Evolutionary conservation across 1,139 yeast species (phyloP), one percentile per base, ranked within the genome.

Genomic region (Yamadazyma membranifaciens): DNA sequence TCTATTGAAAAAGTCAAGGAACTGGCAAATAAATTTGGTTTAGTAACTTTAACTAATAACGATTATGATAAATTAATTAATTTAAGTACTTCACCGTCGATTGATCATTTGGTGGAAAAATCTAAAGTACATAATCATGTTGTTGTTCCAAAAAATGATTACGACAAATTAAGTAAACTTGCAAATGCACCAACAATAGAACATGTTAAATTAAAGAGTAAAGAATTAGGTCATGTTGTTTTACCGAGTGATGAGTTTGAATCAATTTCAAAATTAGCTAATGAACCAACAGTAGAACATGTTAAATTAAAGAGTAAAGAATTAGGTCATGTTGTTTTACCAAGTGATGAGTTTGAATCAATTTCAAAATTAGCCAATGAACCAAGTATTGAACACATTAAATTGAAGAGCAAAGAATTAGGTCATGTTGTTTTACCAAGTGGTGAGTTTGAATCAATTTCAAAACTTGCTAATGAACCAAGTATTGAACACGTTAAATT

Each of bases 31-130:
- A 31, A 29, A 12, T 33, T 38, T 37, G 57, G 55, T 9, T 44
- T 53, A 31, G 43, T 42, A 1, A 34, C 49, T 1, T 37, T 57
- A 15, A 40, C 46, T 14, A 45, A 44, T 10, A 50, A 49, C 2
- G 62, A 59, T 22, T 42, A 45, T 25, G 15, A 43, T 4, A 30
- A 36, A 4, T 58, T 40, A 44, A 55, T 9, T 31, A 49, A 26
- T 50, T 54, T 26, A 51, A 55, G 36, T 10, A 46, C 51, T 3
- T 41, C 50, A 2, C 68, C 74, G 28, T 39, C 57, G 7, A 29
- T 53, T 4, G 66, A 60, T 2, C 63, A 57, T 40, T 36, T 71
- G 6, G 39, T 43, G 6, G 52, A 52, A 10, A 62, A 58, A 31
- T 69, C 76, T 2, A 39, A 41, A 26, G 30, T 17, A 6, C 31